These are phyloP conservation scores for Acacia acuminata DNA, from an alignment of 306 rosid genomes.

Conservation along the genomic window DNA sequence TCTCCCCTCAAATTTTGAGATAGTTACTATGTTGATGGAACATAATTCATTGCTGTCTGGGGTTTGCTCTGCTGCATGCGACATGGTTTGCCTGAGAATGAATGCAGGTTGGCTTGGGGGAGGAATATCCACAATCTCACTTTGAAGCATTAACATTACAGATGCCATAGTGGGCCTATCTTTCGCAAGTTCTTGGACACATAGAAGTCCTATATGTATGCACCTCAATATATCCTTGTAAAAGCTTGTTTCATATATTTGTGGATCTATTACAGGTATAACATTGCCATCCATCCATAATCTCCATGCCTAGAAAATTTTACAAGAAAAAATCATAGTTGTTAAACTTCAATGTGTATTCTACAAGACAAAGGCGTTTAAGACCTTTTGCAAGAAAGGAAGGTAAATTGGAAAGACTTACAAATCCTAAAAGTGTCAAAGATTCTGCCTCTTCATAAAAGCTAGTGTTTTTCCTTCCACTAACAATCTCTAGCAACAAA, in stretches of 20 bases:
- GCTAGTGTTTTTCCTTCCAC: constrained; percentile 7
- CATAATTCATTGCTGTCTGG: neutral
- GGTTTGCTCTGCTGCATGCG: neutral
- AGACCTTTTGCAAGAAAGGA: neutral
- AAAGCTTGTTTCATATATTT: neutral
- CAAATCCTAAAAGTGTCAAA: neutral
- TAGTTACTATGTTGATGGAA: neutral
- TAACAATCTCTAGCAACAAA: neutral
- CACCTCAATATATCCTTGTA: constrained; percentile 18
- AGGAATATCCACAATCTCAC: constrained; percentile 32
- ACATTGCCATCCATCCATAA: constrained; percentile 27
- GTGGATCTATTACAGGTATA: constrained; percentile 18
- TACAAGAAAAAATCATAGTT: neutral
- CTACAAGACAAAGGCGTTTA: neutral
- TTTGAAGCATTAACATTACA: constrained; percentile 27
- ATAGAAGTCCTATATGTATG: constrained; percentile 33
- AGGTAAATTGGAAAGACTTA: neutral
- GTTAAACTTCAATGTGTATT: too few relatives aligned
- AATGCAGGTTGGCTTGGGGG: constrained; percentile 20
- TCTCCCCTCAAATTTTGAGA: constrained; percentile 13
- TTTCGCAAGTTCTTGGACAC: constrained; percentile 35
- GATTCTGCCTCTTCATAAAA: neutral
- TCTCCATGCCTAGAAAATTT: constrained; percentile 33
- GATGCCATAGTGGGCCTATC: constrained; percentile 30
- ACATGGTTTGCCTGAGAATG: neutral